Conservation (phyloP, 768 basidiomycete genomes). For the Russula vinacea region DNA sequence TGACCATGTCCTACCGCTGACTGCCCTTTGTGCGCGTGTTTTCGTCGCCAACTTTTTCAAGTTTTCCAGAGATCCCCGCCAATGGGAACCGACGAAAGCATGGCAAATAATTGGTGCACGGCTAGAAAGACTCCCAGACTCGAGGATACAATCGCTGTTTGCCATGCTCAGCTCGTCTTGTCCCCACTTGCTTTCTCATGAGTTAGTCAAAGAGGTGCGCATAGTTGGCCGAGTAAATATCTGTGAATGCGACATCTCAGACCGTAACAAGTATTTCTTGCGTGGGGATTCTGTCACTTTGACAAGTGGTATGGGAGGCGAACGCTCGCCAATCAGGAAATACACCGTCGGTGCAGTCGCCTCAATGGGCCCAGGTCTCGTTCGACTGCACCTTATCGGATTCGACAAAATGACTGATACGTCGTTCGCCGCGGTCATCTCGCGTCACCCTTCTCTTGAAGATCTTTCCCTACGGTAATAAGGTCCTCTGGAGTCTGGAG, state of each 20-base stretch:
- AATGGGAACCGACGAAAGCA: slow-evolving; percentile 38
- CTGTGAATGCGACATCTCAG: background rate
- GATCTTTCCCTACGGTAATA: slow-evolving; percentile 55
- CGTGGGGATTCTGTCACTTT: slow-evolving; percentile 51
- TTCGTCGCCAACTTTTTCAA: slow-evolving; percentile 47
- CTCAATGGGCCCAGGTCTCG: slow-evolving; percentile 25
- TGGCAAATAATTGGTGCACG: slow-evolving; percentile 36
- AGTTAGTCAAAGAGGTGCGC: slow-evolving; percentile 54
- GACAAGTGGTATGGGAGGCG: slow-evolving; percentile 48
- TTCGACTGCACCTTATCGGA: slow-evolving; percentile 49
- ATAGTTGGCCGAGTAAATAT: background rate
- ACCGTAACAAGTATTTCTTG: slow-evolving; percentile 50
- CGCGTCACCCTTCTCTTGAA: slow-evolving; percentile 44
- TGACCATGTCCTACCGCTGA: slow-evolving; percentile 43
- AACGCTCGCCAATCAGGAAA: slow-evolving; percentile 39
- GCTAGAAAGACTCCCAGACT: slow-evolving; percentile 52
- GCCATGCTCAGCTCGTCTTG: slow-evolving; percentile 47
- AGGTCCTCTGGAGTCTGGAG: slow-evolving; percentile 13
- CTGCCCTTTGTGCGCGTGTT: slow-evolving; percentile 48
- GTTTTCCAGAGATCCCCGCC: slow-evolving; percentile 40
- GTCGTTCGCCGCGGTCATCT: slow-evolving; percentile 50
- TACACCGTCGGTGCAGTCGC: slow-evolving; percentile 49
- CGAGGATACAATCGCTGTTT: slow-evolving; percentile 50
- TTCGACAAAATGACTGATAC: slow-evolving; percentile 53
- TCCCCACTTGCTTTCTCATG: slow-evolving; percentile 52